A percentile compares a stretch with the other conserved stretches of the same genome.
These are phyloP conservation scores for Acorus calamus DNA, from an alignment of 106 monocot species.

Conservation along the genomic window DNA sequence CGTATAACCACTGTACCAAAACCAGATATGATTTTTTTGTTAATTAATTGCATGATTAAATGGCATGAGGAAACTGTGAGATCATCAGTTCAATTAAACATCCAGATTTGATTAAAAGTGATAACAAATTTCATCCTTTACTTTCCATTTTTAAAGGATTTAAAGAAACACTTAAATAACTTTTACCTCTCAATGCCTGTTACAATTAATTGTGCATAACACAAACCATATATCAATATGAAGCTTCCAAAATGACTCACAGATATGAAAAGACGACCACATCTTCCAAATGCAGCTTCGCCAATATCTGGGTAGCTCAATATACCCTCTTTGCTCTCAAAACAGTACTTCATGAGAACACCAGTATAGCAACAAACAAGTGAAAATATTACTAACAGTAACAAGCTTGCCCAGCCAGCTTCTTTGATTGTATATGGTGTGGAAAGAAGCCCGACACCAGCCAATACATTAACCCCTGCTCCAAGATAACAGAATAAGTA, in stretches of 20 bases:
- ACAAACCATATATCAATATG: no score
- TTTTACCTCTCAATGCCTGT: no score
- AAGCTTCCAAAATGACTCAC: conserved; percentile 37
- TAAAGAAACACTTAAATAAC: no score
- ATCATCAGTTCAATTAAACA: no score
- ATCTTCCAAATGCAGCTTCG: conserved; percentile 92
- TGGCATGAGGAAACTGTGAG: no score
- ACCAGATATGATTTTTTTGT: no score
- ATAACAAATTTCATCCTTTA: no score
- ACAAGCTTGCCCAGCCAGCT: conserved; percentile 84
- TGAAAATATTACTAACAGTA: conserved; percentile 57
- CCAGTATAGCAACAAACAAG: conserved; percentile 85
- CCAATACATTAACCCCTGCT: conserved; percentile 83
- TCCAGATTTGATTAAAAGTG: no score
- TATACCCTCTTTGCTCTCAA: conserved; percentile 91
- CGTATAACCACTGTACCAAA: no score
- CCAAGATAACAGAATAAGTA: conserved; percentile 9
- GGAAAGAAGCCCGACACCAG: conserved; percentile 85
- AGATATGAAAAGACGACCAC: conserved; percentile 73
- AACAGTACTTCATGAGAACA: conserved; percentile 74
- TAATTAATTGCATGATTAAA: no score
- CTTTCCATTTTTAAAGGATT: no score
- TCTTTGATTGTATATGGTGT: conserved; percentile 79
- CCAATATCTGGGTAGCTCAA: conserved; percentile 86
- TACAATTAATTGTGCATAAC: no score